Percentiles rank a stretch among this genome's conserved stretches.
Conservation (phyloP, 257 asterid genomes). For the Solanum microdontum region DNA sequence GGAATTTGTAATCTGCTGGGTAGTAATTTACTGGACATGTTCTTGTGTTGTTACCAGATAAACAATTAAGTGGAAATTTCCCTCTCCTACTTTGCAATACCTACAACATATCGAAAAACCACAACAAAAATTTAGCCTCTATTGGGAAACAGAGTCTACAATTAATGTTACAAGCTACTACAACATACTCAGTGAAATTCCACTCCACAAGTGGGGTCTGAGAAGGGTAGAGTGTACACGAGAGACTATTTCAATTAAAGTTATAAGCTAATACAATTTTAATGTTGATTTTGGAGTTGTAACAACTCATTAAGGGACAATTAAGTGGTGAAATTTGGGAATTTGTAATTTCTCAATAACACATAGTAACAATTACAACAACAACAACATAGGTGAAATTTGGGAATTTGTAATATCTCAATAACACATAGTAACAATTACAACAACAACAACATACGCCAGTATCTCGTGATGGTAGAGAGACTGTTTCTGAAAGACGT, state of each 20-base stretch:
- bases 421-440: neutral
- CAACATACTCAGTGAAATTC: neutral
- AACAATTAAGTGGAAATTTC: constrained; percentile 45
- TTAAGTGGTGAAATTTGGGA: neutral
- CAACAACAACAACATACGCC: neutral
- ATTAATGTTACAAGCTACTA: neutral
- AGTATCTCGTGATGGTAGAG: neutral
- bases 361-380: neutral
- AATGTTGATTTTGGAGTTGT: neutral
- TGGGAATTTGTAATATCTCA: neutral
- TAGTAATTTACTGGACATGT: constrained; percentile 54
- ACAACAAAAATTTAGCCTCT: neutral
- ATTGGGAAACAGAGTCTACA: neutral
- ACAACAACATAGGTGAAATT: neutral
- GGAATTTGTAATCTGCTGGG: constrained; percentile 10
- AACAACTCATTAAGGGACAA: neutral
- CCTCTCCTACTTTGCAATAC: neutral
- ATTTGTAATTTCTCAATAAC: neutral
- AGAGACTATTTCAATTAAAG: neutral
- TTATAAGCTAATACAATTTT: neutral
- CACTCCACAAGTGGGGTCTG: neutral
- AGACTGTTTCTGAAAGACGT: neutral
- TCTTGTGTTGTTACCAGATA: constrained; percentile 16
- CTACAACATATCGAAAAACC: neutral
- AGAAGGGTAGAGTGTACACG: neutral